Evolutionary conservation across 2,329 filamentous ascomycete genomes (phyloP), one percentile per base, ranked within the genome.

Genomic region (Monosporascus sp.): DNA sequence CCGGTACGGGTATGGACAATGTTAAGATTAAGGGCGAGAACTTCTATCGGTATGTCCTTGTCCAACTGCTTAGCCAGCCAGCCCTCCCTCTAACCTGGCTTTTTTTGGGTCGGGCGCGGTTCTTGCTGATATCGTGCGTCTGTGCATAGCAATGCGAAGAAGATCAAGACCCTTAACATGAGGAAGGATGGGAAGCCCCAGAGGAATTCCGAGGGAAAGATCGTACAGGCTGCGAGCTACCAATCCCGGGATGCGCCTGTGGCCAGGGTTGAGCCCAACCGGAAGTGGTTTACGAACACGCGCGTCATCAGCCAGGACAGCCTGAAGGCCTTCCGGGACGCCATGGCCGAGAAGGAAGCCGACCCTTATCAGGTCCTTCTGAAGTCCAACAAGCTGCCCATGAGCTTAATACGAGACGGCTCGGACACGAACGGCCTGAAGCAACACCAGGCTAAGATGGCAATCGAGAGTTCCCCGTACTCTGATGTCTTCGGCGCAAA

Each of bases 271-370:
- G 93, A 97, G 77, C 94, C 94, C 49, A 95, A 97, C 75, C 83
- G 94, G 66, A 95, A 95, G 75, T 99, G 94, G 94, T 99, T 99
- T 75, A 90, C 87, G 65, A 97, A 97, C 72, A 96, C 93, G 36
- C 80, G 94, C 61, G 82, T 85, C 50, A 96, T 97, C 66, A 91
- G 88, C 1, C 93, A 97, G 69, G 90, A 96, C 69, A 90, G 91
- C 3, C 79, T 97, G 58, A 83, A 83, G 45, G 85, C 89, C 2
- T 99, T 99, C 75, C 86, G 94, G 57, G 87, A 92, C 56, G 94
- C 94, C 26, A 93, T 99, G 73, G 90, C 90, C 43, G 91, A 96
- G 72, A 89, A 92, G 72, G 86, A 90, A 50, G 86, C 86, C 19
- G 91, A 99, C 67, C 94, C 94, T 0, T 97, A 96, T 72, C 87